Base-by-base conservation (phyloP, 140 eudicot species). In the Erigeron philadelphicus region DNA sequence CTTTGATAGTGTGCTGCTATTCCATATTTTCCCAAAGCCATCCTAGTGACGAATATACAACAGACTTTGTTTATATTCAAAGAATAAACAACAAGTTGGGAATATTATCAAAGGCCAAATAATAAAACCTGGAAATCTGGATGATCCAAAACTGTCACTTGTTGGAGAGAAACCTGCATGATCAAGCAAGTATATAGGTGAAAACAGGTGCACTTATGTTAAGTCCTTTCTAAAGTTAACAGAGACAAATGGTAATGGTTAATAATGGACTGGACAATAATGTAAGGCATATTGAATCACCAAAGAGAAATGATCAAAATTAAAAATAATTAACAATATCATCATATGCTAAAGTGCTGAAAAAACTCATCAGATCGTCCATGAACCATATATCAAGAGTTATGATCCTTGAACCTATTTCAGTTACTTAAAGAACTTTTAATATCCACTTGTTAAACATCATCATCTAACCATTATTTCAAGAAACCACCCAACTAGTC, bases 71-170 rank as follows among this genome's bases (percentile, higher is more conserved):
- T 62, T 49, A 46, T 35, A 31, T 47, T 64, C 38, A 15, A 3
- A 60, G 13, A 55, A 53, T 12, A 50, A 56, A 64, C 53, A 57
- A 41, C 5, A 54, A 10, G 49, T 17, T 18, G 40, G 3, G 9
- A 56, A 7, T 5, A 46, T 53, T 12, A 25, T 71, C 19, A n/a
- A 12, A 8, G 31, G 43, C 31, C 40, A 57, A 47, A 35, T 12
- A 73, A 60, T 9, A 40, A 38, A 71, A 91, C 97, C 96, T 91
- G 96, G 64, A 91, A 63, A 54, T 88, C 87, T 23, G 87, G 96
- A 81, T 91, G 97, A 80, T 91, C 96, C 66, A 91, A 72, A 67
- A 88, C 67, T 45, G 80, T 81, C 67, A 91, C 95, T 82, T 91
- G 96, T 63, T 82, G 75, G 8, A 72, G 16, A 42, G 96, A 88